A percentile compares a stretch with the other conserved stretches of the same genome.
phyloP scores from a whole-genome alignment of 2,329 filamentous ascomycete species.

The Xylaria sp. region DNA sequence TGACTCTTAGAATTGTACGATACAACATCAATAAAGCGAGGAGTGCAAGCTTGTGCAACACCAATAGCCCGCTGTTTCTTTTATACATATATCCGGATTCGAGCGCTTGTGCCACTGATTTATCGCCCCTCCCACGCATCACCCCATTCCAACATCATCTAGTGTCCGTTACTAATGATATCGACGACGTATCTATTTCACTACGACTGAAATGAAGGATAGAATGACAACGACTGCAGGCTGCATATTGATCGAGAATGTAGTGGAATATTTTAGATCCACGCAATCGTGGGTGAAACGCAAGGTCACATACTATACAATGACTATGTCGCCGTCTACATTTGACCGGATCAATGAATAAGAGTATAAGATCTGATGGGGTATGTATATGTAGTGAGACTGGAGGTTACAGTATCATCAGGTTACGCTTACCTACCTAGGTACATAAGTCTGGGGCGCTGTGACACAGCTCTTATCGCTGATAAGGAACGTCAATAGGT shows the following conservation, averaged over 20 bases:
- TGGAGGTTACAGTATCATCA: too few relatives aligned
- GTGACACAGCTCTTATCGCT: constrained; percentile 37
- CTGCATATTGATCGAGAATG: background rate
- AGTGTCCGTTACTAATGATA: background rate
- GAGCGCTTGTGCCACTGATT: constrained; percentile 14
- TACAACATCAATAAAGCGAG: constrained; percentile 37
- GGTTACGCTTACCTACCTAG: background rate
- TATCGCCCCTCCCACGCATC: constrained; percentile 15
- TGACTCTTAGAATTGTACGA: constrained; percentile 38
- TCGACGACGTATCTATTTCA: background rate
- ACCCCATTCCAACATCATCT: background rate
- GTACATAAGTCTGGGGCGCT: background rate
- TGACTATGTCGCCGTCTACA: background rate
- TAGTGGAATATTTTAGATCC: background rate
- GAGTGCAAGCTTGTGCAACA: constrained; percentile 19
- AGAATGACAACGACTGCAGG: background rate
- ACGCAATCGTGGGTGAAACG: background rate
- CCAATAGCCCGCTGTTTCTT: constrained; percentile 23
- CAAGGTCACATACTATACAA: background rate
- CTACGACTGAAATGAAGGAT: background rate
- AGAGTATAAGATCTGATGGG: background rate
- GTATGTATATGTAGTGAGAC: background rate
- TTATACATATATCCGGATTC: constrained; percentile 17
- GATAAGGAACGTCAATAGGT: constrained; percentile 30
- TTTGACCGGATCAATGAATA: background rate